Conservation (phyloP, 148 eudicot genomes). For the Chenopodium quinoa region DNA sequence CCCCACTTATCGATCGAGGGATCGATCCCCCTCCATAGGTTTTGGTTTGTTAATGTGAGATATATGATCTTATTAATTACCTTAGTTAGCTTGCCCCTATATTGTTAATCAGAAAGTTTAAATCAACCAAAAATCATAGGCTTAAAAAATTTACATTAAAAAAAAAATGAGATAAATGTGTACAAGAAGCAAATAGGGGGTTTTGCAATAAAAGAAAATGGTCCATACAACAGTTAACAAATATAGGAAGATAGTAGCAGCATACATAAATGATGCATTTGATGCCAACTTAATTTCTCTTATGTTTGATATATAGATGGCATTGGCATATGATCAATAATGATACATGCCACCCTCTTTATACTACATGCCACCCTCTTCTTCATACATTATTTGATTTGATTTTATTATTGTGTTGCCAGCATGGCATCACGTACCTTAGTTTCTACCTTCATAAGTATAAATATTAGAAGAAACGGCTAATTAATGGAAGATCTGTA, state of each 20-base stretch:
- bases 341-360: background rate
- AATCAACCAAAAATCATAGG: background rate
- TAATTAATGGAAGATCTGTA: background rate
- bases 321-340: slow-evolving; percentile 18
- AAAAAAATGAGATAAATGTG: background rate
- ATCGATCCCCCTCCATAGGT: background rate
- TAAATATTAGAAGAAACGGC: background rate
- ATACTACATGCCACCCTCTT: slow-evolving; percentile 29
- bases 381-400: background rate
- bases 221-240: slow-evolving; percentile 21
- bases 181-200: background rate
- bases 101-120: background rate
- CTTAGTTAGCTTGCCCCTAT: background rate
- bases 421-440: slow-evolving; percentile 28
- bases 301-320: slow-evolving; percentile 1
- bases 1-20: background rate
- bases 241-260: slow-evolving; percentile 10
- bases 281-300: slow-evolving; percentile 14
- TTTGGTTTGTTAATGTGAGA: background rate
- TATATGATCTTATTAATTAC: background rate
- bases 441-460: background rate
- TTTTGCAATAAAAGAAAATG: slow-evolving; percentile 10
- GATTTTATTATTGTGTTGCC: slow-evolving; percentile 17
- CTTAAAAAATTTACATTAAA: background rate
- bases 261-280: slow-evolving; percentile 23